Conservation (phyloP, 495 filamentous ascomycete species). For the Rostrohypoxylon terebratum region DNA sequence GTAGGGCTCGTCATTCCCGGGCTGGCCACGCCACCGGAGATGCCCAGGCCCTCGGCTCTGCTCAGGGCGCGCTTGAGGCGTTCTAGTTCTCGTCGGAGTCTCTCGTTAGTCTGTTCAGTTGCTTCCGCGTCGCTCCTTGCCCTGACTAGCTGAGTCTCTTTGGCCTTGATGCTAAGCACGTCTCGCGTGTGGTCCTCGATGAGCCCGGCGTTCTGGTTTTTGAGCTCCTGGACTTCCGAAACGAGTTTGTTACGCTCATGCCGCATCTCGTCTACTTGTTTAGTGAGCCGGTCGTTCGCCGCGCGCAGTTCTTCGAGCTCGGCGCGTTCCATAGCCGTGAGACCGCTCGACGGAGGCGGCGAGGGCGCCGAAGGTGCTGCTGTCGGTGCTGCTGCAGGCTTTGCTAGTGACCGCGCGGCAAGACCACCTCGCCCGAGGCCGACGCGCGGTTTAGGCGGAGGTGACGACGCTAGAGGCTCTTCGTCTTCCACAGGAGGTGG, state of each 20-base stretch:
- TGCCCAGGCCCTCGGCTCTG: conserved; percentile 62
- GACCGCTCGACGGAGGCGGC: conserved; percentile 65
- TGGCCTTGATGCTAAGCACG: conserved; percentile 95
- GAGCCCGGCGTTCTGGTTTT: conserved; percentile 93
- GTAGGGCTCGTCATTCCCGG: conserved; percentile 60
- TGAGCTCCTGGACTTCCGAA: conserved; percentile 86
- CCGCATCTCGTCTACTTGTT: conserved; percentile 78
- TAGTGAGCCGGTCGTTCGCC: conserved; percentile 80
- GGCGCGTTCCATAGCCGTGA: conserved; percentile 80
- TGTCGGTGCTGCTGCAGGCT: conserved; percentile 66
- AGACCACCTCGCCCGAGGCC: conserved; percentile 82
- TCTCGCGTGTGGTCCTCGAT: conserved; percentile 98
- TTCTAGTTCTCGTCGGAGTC: conserved; percentile 89
- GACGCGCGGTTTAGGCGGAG: conserved; percentile 73
- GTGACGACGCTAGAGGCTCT: conserved; percentile 66
- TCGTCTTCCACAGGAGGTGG: conserved; percentile 66
- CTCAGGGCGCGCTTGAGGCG: conserved; percentile 83
- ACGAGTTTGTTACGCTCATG: conserved; percentile 77
- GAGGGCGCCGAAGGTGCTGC: conserved; percentile 55
- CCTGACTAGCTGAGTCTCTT: conserved; percentile 95
- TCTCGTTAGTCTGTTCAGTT: conserved; percentile 83
- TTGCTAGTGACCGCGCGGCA: conserved; percentile 87
- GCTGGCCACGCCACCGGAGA: conserved; percentile 54
- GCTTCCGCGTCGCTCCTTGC: conserved; percentile 90
- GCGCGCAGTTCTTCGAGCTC: conserved; percentile 89